These are phyloP conservation scores for Penicillium paxilli DNA, from an alignment of 495 filamentous ascomycete species.

Conservation along the genomic window DNA sequence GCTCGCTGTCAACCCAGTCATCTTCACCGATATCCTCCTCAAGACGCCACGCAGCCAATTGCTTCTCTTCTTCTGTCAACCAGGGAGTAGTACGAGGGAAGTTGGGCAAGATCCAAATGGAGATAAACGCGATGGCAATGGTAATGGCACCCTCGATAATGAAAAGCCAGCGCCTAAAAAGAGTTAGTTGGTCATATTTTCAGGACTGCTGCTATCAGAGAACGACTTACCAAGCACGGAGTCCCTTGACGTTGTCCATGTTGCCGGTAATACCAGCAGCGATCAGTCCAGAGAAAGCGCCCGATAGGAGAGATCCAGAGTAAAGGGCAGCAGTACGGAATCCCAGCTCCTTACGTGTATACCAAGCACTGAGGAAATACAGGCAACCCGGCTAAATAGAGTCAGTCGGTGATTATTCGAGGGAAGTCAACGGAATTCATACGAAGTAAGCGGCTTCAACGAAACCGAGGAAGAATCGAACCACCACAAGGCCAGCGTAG, in stretches of 20 bases:
- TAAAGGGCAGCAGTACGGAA: slow-evolving; percentile 51
- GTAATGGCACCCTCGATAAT: slow-evolving; percentile 72
- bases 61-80: slow-evolving; percentile 68
- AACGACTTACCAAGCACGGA: slow-evolving; percentile 48
- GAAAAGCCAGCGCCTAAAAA: slow-evolving; percentile 36
- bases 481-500: slow-evolving; percentile 61
- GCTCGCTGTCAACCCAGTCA: slow-evolving; percentile 64
- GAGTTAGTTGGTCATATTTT: slow-evolving; percentile 4
- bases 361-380: slow-evolving; percentile 52
- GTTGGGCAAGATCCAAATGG: slow-evolving; percentile 69
- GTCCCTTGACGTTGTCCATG: slow-evolving; percentile 42
- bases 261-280: slow-evolving; percentile 46
- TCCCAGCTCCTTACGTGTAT: slow-evolving; percentile 51
- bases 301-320: slow-evolving; percentile 52
- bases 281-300: slow-evolving; percentile 69
- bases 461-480: slow-evolving; percentile 73
- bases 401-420: not conserved
- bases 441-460: slow-evolving; percentile 53
- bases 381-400: slow-evolving; percentile 40
- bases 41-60: slow-evolving; percentile 67
- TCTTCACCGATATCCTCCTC: slow-evolving; percentile 79
- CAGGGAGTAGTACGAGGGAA: slow-evolving; percentile 76
- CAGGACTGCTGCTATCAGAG: not conserved
- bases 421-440: slow-evolving; percentile 1
- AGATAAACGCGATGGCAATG: slow-evolving; percentile 49